Conservation (phyloP, 2,329 filamentous ascomycete species). For the Chrysosporium keratinophilum region DNA sequence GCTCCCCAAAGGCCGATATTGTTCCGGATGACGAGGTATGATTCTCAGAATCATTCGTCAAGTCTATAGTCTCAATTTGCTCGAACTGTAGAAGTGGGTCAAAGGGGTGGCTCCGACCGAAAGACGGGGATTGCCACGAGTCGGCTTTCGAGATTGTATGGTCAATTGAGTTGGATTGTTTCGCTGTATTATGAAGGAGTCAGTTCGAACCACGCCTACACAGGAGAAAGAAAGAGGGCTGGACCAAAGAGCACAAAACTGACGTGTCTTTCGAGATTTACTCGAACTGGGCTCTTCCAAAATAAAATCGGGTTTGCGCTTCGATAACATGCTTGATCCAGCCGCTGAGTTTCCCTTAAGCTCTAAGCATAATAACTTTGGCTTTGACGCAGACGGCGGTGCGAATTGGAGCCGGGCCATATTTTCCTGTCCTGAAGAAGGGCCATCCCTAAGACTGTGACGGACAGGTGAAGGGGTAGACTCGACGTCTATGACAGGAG, state of each 20-base stretch:
- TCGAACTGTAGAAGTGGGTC: conserved; percentile 11
- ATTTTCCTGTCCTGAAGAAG: conserved; percentile 19
- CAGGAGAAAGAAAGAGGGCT: background rate
- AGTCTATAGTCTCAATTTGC: conserved; percentile 38
- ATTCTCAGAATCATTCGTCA: conserved; percentile 32
- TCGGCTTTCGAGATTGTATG: background rate
- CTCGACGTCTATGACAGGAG: background rate
- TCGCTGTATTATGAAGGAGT: background rate
- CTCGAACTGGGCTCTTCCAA: conserved; percentile 3
- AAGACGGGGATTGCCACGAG: background rate
- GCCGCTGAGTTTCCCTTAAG: conserved; percentile 14
- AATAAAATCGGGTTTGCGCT: conserved; percentile 13
- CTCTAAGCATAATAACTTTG: conserved; percentile 29
- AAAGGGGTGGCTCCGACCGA: background rate
- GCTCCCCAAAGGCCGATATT: conserved; percentile 33
- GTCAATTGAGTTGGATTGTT: background rate
- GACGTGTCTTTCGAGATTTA: conserved; percentile 7
- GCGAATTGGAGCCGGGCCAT: conserved; percentile 39
- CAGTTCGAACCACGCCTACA: background rate
- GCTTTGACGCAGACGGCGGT: conserved; percentile 32
- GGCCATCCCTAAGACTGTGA: conserved; percentile 15
- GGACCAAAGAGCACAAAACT: background rate
- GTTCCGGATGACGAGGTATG: conserved; percentile 31
- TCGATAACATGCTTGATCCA: conserved; percentile 20
- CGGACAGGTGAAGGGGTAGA: background rate